phyloP scores from a whole-genome alignment of 2,329 filamentous ascomycete species.

The Fusarium sp. region DNA sequence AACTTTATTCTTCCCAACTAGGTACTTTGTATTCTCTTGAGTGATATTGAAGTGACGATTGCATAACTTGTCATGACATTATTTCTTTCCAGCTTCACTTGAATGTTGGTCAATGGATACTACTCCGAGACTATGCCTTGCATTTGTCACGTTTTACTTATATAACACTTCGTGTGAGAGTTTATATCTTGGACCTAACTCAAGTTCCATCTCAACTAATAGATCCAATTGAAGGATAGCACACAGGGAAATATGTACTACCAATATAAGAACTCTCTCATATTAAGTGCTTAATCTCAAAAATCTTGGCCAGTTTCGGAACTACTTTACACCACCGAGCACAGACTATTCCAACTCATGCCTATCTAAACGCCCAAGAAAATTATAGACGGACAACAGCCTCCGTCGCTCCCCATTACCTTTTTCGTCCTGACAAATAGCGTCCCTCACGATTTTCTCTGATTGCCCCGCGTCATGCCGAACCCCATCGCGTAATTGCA shows the following conservation, averaged over 20 bases:
- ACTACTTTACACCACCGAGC: neutral
- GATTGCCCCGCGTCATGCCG: constrained; percentile 22
- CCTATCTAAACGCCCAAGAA: neutral
- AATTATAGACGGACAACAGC: neutral
- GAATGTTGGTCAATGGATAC: neutral
- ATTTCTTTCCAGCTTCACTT: neutral
- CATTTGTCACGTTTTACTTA: neutral
- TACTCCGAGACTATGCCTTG: neutral
- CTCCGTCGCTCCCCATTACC: neutral
- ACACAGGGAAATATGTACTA: neutral
- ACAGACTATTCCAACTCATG: neutral
- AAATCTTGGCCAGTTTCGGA: neutral
- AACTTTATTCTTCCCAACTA: neutral
- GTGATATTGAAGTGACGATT: neutral
- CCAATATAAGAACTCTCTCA: neutral
- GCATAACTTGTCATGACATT: neutral
- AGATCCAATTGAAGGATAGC: neutral
- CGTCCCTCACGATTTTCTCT: neutral
- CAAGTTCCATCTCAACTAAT: neutral
- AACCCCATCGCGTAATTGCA: constrained; percentile 20
- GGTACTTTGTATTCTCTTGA: neutral
- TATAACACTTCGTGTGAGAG: no score
- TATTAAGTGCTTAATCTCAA: neutral
- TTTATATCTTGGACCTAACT: neutral
- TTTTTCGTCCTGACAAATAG: constrained; percentile 12